Evolutionary conservation across 225 moss, liverwort and hornwort genomes (phyloP), one percentile per base, ranked within the genome.

Genomic region (Takakia lepidozioides): DNA sequence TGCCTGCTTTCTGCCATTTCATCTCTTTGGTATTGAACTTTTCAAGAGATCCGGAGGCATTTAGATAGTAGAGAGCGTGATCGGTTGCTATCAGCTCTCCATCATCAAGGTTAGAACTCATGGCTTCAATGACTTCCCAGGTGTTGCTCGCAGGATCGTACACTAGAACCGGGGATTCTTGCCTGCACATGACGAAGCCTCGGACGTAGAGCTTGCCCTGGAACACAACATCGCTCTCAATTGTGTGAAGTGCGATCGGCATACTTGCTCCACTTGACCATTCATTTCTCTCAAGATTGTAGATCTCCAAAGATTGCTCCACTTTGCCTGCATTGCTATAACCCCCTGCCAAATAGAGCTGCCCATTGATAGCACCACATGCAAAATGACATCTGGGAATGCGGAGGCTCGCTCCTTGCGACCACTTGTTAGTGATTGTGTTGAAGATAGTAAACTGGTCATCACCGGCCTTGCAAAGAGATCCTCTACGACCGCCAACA

Each of bases 11-110:
- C 9, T 25, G 21, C 48, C 48, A 48, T 24, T 48, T 25, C 48
- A 15, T 27, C 15, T n/a, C 19, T 2, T 48, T 10, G 19, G 4
- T n/a, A 27, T 25, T 15, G 24, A 5, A 48, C 27, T 22, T 20
- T 3, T 48, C 21, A 27, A 48, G 27, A n/a, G 24, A 21, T 19
- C 25, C 24, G 15, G 6, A 24, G 2, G 27, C 25, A n/a, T n/a
- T 48, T 19, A 48, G 48, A 7, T 48, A 21, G 24, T 24, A 48
- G 21, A 48, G n/a, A 27, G 21, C 1, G 15, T 15, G 4, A 3
- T 48, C 48, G 1, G 48, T 48, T n/a, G 48, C 24, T 9, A 48
- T 24, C 24, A 48, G 24, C 48, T 48, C 48, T n/a, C 48, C 48
- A n/a, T 48, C 48, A 2, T 24, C 25, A 19, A 48, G 27, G 15